Evolutionary conservation across 1,139 yeast species (phyloP).

Genomic region (Kluyveromyces sp.): DNA sequence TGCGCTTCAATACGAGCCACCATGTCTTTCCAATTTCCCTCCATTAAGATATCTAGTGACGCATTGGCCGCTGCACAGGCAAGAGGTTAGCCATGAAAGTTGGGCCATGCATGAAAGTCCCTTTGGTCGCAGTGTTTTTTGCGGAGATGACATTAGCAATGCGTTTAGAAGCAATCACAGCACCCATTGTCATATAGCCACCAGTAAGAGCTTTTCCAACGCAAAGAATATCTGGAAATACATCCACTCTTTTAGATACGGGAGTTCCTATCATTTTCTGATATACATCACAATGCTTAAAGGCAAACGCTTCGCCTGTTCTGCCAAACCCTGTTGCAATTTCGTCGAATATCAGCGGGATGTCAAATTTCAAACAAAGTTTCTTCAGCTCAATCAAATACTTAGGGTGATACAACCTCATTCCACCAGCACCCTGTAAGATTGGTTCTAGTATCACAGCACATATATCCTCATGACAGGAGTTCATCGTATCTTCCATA

Average conservation of each 20-base stretch:
- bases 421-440: constrained; percentile 35
- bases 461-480: constrained; percentile 27
- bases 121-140: constrained; percentile 14
- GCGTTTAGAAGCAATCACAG: constrained; percentile 23
- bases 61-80: constrained; percentile 31
- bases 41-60: constrained; percentile 26
- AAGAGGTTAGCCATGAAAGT: constrained; percentile 33
- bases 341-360: constrained; percentile 31
- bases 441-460: constrained; percentile 33
- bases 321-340: constrained; percentile 33
- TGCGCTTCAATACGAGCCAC: constrained; percentile 20
- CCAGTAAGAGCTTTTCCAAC: constrained; percentile 30
- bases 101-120: constrained; percentile 31
- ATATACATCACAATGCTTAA: constrained; percentile 18
- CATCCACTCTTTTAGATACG: constrained; percentile 14
- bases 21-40: constrained; percentile 21
- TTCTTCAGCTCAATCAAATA: constrained; percentile 28
- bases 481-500: constrained; percentile 21
- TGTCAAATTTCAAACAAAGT: constrained; percentile 27
- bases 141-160: constrained; percentile 13
- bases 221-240: constrained; percentile 29
- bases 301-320: constrained; percentile 30
- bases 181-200: constrained; percentile 30
- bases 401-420: constrained; percentile 29
- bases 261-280: constrained; percentile 12